A percentile compares a stretch with the other conserved stretches of the same genome.
Evolutionary conservation across 768 basidiomycete species (phyloP).

Genomic region (Agaricus subrufescens): DNA sequence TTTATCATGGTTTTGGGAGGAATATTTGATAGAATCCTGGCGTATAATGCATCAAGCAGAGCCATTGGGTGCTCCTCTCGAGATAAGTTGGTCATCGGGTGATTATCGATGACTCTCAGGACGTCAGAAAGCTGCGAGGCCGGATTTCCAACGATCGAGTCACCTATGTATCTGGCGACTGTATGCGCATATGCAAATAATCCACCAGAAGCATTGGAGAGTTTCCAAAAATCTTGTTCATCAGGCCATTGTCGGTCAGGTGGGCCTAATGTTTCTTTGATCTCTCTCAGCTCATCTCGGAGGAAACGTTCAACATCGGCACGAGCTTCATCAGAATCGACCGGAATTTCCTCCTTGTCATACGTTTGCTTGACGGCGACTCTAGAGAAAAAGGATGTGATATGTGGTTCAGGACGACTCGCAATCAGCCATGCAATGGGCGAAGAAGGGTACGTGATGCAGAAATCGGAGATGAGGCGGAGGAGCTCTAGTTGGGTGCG

Average conservation of each 20-base stretch:
- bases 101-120: neutral
- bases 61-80: neutral
- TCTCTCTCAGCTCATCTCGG: too few species aligned
- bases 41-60: slow-evolving; percentile 7
- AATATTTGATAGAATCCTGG: neutral
- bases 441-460: too few species aligned
- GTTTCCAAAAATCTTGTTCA: neutral
- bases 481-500: too few species aligned
- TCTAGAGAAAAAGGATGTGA: too few species aligned
- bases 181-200: neutral
- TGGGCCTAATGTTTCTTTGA: too few species aligned
- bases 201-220: neutral
- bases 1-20: neutral
- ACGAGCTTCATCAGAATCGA: too few species aligned
- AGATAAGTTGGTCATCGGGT: neutral
- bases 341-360: too few species aligned
- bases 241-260: neutral
- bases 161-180: neutral
- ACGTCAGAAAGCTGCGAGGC: neutral
- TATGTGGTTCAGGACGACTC: too few species aligned
- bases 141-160: neutral
- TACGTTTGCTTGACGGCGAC: too few species aligned
- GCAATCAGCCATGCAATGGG: too few species aligned
- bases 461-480: too few species aligned
- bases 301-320: too few species aligned